Evolutionary conservation across 495 filamentous ascomycete genomes (phyloP).

Genomic region (Xylaria acuta): DNA sequence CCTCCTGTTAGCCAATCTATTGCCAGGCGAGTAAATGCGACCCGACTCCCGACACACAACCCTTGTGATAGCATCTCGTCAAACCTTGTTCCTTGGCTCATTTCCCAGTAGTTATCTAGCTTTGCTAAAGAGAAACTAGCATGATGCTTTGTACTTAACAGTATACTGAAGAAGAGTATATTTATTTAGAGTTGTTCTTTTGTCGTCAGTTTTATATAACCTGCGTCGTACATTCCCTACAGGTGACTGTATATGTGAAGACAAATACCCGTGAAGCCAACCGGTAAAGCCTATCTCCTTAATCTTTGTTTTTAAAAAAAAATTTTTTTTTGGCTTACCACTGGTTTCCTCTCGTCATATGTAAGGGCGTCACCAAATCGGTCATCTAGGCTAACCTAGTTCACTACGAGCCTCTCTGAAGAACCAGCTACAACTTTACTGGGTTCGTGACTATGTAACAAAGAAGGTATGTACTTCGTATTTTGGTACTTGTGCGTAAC

Average conservation of each 20-base stretch:
- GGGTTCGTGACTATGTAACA: background rate
- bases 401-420: background rate
- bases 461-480: background rate
- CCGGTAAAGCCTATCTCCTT: background rate
- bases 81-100: background rate
- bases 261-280: too few relatives aligned
- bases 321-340: too few relatives aligned
- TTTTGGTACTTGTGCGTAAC: background rate
- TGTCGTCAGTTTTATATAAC: too few relatives aligned
- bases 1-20: background rate
- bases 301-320: too few relatives aligned
- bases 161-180: too few relatives aligned
- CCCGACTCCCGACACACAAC: background rate
- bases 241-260: too few relatives aligned
- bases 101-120: background rate
- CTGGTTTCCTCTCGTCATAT: too few relatives aligned
- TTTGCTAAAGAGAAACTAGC: background rate
- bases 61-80: background rate
- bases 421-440: background rate
- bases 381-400: too few relatives aligned
- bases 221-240: too few relatives aligned
- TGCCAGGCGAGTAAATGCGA: background rate
- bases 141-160: background rate
- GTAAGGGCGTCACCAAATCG: background rate
- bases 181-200: too few relatives aligned